phyloP scores from a whole-genome alignment of 192 early-diverging fungal genomes.

The Phlyctochytrium bullatum region DNA sequence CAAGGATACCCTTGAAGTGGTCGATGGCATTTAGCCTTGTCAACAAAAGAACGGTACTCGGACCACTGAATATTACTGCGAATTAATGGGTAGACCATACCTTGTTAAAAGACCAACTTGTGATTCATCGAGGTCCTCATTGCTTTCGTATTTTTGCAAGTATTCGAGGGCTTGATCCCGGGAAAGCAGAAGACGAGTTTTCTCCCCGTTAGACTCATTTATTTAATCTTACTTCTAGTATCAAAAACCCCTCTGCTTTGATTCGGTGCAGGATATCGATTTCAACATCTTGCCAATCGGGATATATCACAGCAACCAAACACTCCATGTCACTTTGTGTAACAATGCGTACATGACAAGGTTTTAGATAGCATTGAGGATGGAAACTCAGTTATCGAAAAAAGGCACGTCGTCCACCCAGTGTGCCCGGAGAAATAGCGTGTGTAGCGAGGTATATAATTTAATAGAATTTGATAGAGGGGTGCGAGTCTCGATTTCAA shows the following conservation, averaged over 20 bases:
- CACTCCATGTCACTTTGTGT: conserved; percentile 26
- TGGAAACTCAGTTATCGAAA: no score
- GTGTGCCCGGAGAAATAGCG: no score
- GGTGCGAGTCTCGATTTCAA: no score
- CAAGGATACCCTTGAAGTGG: conserved; percentile 28
- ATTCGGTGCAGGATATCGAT: conserved; percentile 36
- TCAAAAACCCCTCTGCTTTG: conserved; percentile 38
- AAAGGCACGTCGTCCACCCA: no score
- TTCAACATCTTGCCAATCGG: conserved; percentile 31
- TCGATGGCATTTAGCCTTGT: conserved; percentile 32
- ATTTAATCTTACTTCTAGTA: conserved; percentile 35
- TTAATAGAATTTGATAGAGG: no score
- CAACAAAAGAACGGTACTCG: conserved; percentile 38
- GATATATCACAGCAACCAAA: conserved; percentile 41
- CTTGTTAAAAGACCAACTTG: conserved; percentile 32
- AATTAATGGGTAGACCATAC: not conserved
- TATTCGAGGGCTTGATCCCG: conserved; percentile 43
- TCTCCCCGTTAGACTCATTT: conserved; percentile 13
- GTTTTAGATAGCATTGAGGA: no score
- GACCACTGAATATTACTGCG: conserved; percentile 20
- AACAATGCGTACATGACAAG: no score
- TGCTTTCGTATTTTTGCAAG: conserved; percentile 25
- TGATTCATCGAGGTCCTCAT: conserved; percentile 22
- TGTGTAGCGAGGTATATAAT: no score
- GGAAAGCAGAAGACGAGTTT: conserved; percentile 30